Base-by-base conservation (phyloP, 257 asterid species). In the Coffea canephora region DNA sequence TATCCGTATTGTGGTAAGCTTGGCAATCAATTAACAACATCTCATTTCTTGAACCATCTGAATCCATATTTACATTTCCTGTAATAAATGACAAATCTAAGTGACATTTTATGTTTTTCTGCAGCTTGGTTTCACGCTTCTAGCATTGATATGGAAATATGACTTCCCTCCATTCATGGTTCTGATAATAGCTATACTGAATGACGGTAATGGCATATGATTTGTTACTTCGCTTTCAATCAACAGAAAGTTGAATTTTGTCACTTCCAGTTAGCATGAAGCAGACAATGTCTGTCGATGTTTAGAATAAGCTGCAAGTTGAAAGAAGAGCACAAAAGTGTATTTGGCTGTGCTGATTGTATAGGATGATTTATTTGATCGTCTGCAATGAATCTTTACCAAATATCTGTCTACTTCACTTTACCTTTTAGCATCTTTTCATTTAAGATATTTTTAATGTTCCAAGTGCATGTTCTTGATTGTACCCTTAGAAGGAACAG, bases 141-240 rank as follows among this genome's bases (percentile, higher is more conserved):
- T 84, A 25, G 75, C 84, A 73, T 43, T 84, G 59, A 84, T 84
- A 80, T 84, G 87, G 84, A 72, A 80, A 50, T 84, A 67, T 55
- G 82, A 84, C 80, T 84, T 80, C 67, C 82, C 84, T 66, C 84
- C 84, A 73, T 80, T 80, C 82, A 84, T 84, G 84, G 84, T 80
- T 55, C 84, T 84, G 84, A 84, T 84, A 45, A 74, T 84, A 75
- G 82, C 87, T 31, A 73, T 84, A 39, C 80, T 84, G 74, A 80
- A 84, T 69, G 84, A 84, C 61, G 87, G 84, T 84, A 77, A 80
- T 36, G 62, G 8, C 54, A 64, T 59, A 52, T 25, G 75, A 2
- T 36, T 1, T n/a, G 8, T 18, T 52, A 23, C 18, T 21, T 78
- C 54, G 18, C 73, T 54, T 69, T 64, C 15, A 25, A 8, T 61